A percentile compares a stretch with the other conserved stretches of the same genome.
These are phyloP conservation scores for Paracoccidioides lutzii DNA, from an alignment of 2,329 filamentous ascomycete genomes.

Conservation along the genomic window DNA sequence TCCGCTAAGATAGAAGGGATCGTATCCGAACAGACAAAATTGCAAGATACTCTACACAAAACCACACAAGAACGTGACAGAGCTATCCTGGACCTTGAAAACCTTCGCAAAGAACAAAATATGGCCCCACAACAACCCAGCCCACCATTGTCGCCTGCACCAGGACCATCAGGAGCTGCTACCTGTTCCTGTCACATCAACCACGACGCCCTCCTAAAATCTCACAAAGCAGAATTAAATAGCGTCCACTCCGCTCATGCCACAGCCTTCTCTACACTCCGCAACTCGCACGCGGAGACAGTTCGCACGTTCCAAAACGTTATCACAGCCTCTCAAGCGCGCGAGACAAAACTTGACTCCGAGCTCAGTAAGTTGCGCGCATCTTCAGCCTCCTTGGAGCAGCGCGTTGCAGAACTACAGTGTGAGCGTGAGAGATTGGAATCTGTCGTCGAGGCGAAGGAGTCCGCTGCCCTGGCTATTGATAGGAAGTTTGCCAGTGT, in stretches of 20 bases:
- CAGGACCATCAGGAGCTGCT: slow-evolving; percentile 4
- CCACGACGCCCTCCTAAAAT: slow-evolving; percentile 17
- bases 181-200: background rate
- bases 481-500: slow-evolving; percentile 29
- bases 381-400: slow-evolving; percentile 13
- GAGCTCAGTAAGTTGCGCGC: slow-evolving; percentile 21
- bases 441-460: slow-evolving; percentile 26
- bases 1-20: slow-evolving; percentile 24
- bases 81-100: slow-evolving; percentile 19
- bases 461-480: slow-evolving; percentile 27
- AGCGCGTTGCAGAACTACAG: slow-evolving; percentile 18
- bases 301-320: slow-evolving; percentile 24
- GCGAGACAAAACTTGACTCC: slow-evolving; percentile 22
- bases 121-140: slow-evolving; percentile 18
- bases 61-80: slow-evolving; percentile 22
- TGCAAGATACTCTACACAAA: slow-evolving; percentile 20
- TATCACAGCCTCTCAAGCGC: slow-evolving; percentile 23
- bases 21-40: slow-evolving; percentile 19
- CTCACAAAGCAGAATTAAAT: slow-evolving; percentile 25
- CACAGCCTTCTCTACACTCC: slow-evolving; percentile 25
- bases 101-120: slow-evolving; percentile 17
- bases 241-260: slow-evolving; percentile 26
- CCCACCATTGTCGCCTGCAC: slow-evolving; percentile 19
- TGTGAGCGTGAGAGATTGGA: slow-evolving; percentile 24
- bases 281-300: slow-evolving; percentile 26